Evolutionary conservation across 106 monocot genomes (phyloP).

Genomic region (Dioscorea dumetorum): DNA sequence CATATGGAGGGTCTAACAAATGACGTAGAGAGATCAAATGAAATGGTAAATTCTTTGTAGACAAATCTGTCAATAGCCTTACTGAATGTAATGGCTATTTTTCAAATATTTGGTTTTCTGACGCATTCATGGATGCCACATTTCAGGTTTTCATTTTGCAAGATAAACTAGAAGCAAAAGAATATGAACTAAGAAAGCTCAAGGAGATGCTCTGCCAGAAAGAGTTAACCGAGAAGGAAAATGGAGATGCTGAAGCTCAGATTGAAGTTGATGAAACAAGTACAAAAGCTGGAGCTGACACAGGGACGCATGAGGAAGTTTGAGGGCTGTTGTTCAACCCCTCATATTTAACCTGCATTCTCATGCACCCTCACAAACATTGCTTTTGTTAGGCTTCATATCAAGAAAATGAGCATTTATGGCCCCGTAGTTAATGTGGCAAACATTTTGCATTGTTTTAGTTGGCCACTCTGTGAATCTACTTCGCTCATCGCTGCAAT

Average conservation of each 20-base stretch:
- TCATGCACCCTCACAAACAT: too few species aligned
- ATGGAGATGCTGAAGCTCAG: conserved; percentile 5
- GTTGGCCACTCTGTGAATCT: too few species aligned
- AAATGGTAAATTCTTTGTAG: conserved; percentile 54
- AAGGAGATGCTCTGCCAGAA: conserved; percentile 33
- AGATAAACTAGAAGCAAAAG: conserved; percentile 63
- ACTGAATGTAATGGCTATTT: neutral
- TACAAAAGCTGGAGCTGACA: too few species aligned
- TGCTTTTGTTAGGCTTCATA: too few species aligned
- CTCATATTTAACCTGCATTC: too few species aligned
- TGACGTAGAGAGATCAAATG: conserved; percentile 90
- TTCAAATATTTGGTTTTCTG: neutral
- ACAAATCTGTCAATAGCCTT: neutral
- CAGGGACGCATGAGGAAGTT: too few species aligned
- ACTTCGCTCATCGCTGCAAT: too few species aligned
- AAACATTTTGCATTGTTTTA: too few species aligned
- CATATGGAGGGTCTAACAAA: conserved; percentile 81
- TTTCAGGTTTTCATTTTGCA: conserved; percentile 60
- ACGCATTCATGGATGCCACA: neutral
- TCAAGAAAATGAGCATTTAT: too few species aligned
- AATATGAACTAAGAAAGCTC: conserved; percentile 33
- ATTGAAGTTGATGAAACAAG: neutral
- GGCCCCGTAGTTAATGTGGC: too few species aligned
- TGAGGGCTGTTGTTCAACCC: too few species aligned
- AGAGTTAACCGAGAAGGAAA: conserved; percentile 21